Evolutionary conservation across 2,329 filamentous ascomycete species (phyloP).

Genomic region (Neofusicoccum laricinum): DNA sequence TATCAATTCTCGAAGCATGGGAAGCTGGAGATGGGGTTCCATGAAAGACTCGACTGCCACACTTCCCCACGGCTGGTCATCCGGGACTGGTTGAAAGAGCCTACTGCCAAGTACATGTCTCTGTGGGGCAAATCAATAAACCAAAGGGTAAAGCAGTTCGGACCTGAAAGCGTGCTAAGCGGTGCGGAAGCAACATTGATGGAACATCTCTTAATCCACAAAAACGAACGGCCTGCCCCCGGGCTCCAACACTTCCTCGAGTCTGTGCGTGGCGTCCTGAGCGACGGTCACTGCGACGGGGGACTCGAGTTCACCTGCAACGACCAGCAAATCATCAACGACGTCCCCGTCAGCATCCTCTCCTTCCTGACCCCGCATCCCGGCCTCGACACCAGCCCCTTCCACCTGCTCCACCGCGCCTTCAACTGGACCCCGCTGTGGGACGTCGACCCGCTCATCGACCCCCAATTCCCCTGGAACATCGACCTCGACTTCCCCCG

Average conservation of each 20-base stretch:
- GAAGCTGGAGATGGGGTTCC: neutral
- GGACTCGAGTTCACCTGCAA: neutral
- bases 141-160: neutral
- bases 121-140: neutral
- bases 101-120: too few relatives aligned
- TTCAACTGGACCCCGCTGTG: constrained; percentile 4
- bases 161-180: neutral
- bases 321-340: neutral
- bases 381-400: neutral
- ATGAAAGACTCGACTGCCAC: neutral
- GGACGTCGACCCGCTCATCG: constrained; percentile 2
- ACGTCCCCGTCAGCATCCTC: neutral
- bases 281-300: neutral
- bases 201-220: neutral
- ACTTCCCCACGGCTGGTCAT: neutral
- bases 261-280: neutral
- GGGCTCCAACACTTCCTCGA: neutral
- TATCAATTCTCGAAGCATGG: neutral
- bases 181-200: neutral
- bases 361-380: neutral
- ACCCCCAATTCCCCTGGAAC: neutral
- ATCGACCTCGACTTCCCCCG: neutral
- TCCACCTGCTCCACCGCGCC: neutral
- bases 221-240: neutral
- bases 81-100: too few relatives aligned